Evolutionary conservation across 2,329 filamentous ascomycete species (phyloP).

Genomic region (Capronia coronata): DNA sequence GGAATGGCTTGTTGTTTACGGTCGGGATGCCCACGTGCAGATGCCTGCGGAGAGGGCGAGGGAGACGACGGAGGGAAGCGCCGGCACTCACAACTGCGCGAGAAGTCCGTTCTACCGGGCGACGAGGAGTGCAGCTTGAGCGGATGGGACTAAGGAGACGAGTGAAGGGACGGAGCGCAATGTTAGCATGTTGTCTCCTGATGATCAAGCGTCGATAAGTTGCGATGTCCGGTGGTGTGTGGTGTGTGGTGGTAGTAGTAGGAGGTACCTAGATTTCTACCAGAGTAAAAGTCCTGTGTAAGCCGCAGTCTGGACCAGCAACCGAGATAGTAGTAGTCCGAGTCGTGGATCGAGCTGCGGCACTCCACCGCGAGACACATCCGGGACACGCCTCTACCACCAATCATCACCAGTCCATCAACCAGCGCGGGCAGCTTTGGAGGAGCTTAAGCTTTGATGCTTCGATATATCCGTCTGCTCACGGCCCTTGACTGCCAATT

Average conservation of each 20-base stretch:
- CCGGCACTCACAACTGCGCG: neutral
- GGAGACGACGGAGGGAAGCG: constrained; percentile 1
- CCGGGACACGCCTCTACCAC: neutral
- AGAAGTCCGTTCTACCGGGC: neutral
- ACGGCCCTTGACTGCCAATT: too few relatives aligned
- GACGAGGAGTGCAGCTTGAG: constrained; percentile 6
- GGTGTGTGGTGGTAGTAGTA: too few relatives aligned
- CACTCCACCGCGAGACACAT: neutral
- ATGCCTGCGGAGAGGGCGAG: neutral
- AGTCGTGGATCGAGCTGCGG: neutral
- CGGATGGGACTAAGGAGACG: neutral
- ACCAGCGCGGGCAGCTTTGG: neutral
- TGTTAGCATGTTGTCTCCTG: neutral
- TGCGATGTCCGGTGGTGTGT: neutral
- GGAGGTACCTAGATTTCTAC: too few relatives aligned
- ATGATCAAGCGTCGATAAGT: constrained; percentile 13
- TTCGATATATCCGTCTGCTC: neutral
- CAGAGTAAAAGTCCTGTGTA: too few relatives aligned
- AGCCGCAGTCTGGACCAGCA: neutral
- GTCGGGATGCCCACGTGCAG: neutral
- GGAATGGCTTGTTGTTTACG: neutral
- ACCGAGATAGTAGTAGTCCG: too few relatives aligned
- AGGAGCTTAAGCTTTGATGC: neutral
- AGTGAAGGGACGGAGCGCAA: neutral
- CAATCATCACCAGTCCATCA: neutral